These are phyloP conservation scores for Coemansia sp. DNA, from an alignment of 192 early-diverging fungal genomes.

Conservation along the genomic window DNA sequence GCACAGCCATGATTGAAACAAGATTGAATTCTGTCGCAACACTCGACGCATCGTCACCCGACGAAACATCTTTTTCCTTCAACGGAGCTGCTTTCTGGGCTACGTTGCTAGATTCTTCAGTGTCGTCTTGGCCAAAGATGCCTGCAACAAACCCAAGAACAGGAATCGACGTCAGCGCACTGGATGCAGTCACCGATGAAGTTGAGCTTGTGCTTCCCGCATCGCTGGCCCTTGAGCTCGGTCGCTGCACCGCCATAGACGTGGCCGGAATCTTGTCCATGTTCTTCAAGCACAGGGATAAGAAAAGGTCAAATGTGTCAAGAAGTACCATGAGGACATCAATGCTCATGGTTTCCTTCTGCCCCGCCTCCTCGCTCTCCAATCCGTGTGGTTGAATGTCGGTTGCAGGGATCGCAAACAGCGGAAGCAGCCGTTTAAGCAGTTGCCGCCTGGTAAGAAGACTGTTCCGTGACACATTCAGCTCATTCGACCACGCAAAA, in stretches of 20 bases:
- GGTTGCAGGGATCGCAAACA: conserved; percentile 32
- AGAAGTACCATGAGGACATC: conserved; percentile 27
- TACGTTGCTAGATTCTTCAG: neutral
- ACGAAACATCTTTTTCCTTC: neutral
- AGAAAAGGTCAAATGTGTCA: conserved; percentile 37
- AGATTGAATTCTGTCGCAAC: conserved; percentile 18
- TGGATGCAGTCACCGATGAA: neutral
- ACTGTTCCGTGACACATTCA: neutral
- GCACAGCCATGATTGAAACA: conserved; percentile 24
- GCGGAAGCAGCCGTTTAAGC: conserved; percentile 16
- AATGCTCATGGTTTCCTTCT: conserved; percentile 13
- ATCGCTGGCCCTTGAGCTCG: conserved; percentile 33
- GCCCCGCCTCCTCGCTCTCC: neutral
- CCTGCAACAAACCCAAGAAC: conserved; percentile 33
- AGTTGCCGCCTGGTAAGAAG: conserved; percentile 16
- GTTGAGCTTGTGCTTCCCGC: conserved; percentile 9
- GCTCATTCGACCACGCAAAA: conserved; percentile 22
- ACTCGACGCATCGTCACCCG: neutral
- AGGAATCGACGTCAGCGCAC: conserved; percentile 22
- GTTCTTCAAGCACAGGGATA: conserved; percentile 35
- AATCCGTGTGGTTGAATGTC: neutral
- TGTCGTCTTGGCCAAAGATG: conserved; percentile 33
- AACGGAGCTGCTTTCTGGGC: neutral
- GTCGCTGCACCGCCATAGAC: conserved; percentile 2
- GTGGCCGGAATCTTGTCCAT: conserved; percentile 16